Base-by-base conservation (phyloP, 495 filamentous ascomycete species). In the Copromyces sp. region DNA sequence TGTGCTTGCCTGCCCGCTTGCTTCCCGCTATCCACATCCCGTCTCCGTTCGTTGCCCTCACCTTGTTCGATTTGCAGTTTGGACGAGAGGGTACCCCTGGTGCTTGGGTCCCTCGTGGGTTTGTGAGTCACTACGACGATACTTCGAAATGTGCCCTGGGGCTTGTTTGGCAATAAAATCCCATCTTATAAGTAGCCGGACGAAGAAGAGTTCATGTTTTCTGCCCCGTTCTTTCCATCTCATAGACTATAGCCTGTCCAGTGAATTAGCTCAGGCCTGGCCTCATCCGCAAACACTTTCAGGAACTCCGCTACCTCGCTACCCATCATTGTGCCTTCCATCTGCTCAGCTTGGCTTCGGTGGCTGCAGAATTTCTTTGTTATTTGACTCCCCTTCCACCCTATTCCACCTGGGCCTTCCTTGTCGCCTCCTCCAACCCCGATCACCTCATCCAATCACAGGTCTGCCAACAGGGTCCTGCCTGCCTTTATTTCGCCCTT, bases 321-420 rank as follows among this genome's bases (percentile, higher is more conserved):
- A 35, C 29, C 12, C 24, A 24, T 24, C 12, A 37, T 65, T 65
- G 53, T 65, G 53, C 29, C 53, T 65, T 65, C 53, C 53, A 32
- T 65, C 53, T 14, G 24, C 53, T 65, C 53, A 65, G 14, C 29
- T 65, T 65, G 53, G 53, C 53, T 65, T 65, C 29, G 38, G 38
- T 70, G 69, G 69, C 39, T 71, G 24, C 40, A 71, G 39, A 35
- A 59, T 71, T 71, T 71, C 69, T 71, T 71, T 71, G 69, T 71
- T 71, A 45, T 59, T 59, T n/a, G 69, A 71, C 69, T 35, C 47
- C 41, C 53, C 24, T 61, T 61, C 24, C 29, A 17, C 53, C 29
- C 29, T 11, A 45, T 16, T 61, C 53, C 53, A 32, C 29, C 12
- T 61, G 24, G 11, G 24, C 53, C 53, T 65, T 65, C 53, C 53